Evolutionary conservation across 805 yeast genomes (phyloP).

Genomic region (Lachancea quebecensis): DNA sequence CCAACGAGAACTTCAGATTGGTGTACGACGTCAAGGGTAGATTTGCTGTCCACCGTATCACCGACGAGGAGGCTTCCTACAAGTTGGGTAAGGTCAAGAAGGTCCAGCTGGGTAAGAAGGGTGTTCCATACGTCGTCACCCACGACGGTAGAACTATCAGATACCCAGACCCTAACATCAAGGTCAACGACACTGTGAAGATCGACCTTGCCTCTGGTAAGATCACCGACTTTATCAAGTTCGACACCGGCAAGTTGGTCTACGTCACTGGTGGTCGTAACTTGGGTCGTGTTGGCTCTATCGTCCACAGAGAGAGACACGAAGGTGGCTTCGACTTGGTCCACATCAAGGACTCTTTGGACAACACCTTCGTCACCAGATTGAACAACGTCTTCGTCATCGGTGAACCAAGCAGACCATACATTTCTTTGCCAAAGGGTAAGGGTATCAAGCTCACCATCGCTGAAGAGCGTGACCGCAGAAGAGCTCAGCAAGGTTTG

Average conservation of each 20-base stretch:
- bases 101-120: constrained; percentile 97
- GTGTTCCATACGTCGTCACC: constrained; percentile 96
- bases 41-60: constrained; percentile 98
- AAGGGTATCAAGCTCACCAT: constrained; percentile 95
- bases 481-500: constrained; percentile 75
- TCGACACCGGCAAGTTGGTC: constrained; percentile 86
- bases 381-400: constrained; percentile 86
- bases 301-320: constrained; percentile 94
- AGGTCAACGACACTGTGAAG: constrained; percentile 96
- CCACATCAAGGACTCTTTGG: constrained; percentile 91
- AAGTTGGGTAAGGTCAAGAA: constrained; percentile 97
- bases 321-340: constrained; percentile 98
- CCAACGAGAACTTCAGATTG: constrained; percentile 99
- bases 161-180: constrained; percentile 97
- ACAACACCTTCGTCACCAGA: constrained; percentile 94
- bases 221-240: constrained; percentile 80
- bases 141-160: constrained; percentile 99
- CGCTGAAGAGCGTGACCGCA: constrained; percentile 97
- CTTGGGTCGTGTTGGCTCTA: constrained; percentile 97
- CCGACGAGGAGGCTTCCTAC: constrained; percentile 97
- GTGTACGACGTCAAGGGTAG: constrained; percentile 98
- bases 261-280: constrained; percentile 98
- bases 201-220: constrained; percentile 94
- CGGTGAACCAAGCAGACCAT: constrained; percentile 94
- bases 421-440: constrained; percentile 95